Evolutionary conservation across 2,329 filamentous ascomycete species (phyloP).

Genomic region (Lachnellula occidentalis): DNA sequence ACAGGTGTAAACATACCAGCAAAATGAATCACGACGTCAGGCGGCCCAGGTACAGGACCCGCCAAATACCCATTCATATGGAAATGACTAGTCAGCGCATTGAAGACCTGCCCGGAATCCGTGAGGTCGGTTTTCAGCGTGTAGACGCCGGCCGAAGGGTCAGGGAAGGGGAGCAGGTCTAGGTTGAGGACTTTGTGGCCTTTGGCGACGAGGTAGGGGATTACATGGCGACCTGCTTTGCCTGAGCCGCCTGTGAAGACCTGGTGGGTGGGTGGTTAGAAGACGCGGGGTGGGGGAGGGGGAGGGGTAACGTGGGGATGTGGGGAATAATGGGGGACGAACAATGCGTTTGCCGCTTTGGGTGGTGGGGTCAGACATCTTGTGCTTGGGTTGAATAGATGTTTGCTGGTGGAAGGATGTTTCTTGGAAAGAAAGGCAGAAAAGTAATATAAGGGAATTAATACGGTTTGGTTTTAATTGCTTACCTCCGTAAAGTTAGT

Average conservation of each 20-base stretch:
- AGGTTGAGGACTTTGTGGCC: slow-evolving; percentile 35
- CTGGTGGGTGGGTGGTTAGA: slow-evolving; percentile 2
- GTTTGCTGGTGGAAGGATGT: background rate
- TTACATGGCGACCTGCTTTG: slow-evolving; percentile 33
- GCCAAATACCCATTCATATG: slow-evolving; percentile 40
- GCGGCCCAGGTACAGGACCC: slow-evolving; percentile 37
- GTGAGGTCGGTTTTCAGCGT: slow-evolving; percentile 34
- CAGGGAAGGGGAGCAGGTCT: slow-evolving; percentile 30
- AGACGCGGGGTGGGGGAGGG: no score
- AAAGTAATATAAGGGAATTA: background rate
- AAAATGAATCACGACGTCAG: slow-evolving; percentile 56
- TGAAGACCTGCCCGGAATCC: slow-evolving; percentile 36
- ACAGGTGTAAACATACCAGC: slow-evolving; percentile 43
- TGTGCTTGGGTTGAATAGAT: background rate
- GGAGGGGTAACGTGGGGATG: no score
- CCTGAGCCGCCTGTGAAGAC: slow-evolving; percentile 35
- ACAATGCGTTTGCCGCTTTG: background rate
- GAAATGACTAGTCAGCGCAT: slow-evolving; percentile 43
- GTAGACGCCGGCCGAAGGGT: slow-evolving; percentile 25
- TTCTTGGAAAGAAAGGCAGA: background rate
- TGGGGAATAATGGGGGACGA: background rate
- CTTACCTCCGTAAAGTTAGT: no score
- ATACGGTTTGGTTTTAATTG: no score
- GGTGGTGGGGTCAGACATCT: background rate
- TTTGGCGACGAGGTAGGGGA: slow-evolving; percentile 29